phyloP scores from a whole-genome alignment of 768 basidiomycete species.

The Hemileccinum impolitum region DNA sequence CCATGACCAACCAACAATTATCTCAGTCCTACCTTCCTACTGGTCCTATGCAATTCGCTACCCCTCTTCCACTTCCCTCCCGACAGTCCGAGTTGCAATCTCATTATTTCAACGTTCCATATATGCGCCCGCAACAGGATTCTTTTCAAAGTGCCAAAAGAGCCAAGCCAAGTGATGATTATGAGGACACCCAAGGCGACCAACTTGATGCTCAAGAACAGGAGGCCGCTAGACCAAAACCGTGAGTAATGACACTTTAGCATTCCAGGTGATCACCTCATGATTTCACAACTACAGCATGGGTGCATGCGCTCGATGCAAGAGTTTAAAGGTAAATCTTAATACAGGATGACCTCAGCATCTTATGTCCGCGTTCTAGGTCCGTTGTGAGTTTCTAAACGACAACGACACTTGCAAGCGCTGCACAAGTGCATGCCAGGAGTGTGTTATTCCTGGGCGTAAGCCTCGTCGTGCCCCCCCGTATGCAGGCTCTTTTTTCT shows the following conservation, averaged over 20 bases:
- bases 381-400: slow-evolving; percentile 72
- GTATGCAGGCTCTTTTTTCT: slow-evolving; percentile 42
- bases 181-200: slow-evolving; percentile 15
- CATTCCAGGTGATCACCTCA: background rate
- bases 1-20: slow-evolving; percentile 2
- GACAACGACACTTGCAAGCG: slow-evolving; percentile 75
- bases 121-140: slow-evolving; percentile 2
- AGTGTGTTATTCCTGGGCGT: slow-evolving; percentile 79
- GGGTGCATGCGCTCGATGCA: slow-evolving; percentile 74
- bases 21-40: slow-evolving; percentile 17
- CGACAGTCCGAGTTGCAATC: slow-evolving; percentile 30
- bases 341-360: background rate
- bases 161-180: slow-evolving; percentile 18
- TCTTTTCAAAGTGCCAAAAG: slow-evolving; percentile 16
- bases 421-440: slow-evolving; percentile 65
- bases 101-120: slow-evolving; percentile 17
- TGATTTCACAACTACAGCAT: slow-evolving; percentile 24
- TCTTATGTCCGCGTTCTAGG: slow-evolving; percentile 38
- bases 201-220: slow-evolving; percentile 22
- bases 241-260: slow-evolving; percentile 13
- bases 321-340: slow-evolving; percentile 44
- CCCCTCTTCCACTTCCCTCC: slow-evolving; percentile 25
- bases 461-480: slow-evolving; percentile 78
- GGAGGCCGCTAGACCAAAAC: slow-evolving; percentile 19
- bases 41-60: slow-evolving; percentile 32